phyloP scores from a whole-genome alignment of 2,329 filamentous ascomycete genomes.

The Acrodontium crateriforme region DNA sequence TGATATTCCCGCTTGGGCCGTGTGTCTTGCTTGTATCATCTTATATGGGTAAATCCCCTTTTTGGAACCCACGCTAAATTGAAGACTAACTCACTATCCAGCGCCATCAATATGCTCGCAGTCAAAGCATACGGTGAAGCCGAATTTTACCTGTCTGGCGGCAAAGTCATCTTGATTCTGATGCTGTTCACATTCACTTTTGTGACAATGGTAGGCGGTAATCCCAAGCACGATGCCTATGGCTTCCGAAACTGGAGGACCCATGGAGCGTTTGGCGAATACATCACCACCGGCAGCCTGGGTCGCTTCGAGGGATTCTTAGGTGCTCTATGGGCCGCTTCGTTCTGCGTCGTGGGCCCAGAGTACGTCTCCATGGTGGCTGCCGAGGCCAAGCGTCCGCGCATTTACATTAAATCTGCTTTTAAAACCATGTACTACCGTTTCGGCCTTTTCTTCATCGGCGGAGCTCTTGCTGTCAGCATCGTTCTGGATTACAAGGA shows the following conservation, averaged over 20 bases:
- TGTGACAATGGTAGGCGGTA: slow-evolving; percentile 23
- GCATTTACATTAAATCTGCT: slow-evolving; percentile 32
- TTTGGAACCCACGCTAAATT: slow-evolving; percentile 10
- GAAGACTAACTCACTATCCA: slow-evolving; percentile 6
- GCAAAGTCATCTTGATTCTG: slow-evolving; percentile 34
- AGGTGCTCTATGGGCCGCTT: slow-evolving; percentile 23
- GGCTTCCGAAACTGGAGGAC: slow-evolving; percentile 34
- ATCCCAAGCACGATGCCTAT: slow-evolving; percentile 21
- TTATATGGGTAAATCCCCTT: slow-evolving; percentile 25
- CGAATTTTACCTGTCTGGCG: slow-evolving; percentile 39
- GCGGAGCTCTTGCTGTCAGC: slow-evolving; percentile 31
- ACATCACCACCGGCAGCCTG: slow-evolving; percentile 14
- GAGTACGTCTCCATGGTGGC: slow-evolving; percentile 37
- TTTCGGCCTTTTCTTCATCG: slow-evolving; percentile 36
- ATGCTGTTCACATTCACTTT: slow-evolving; percentile 29
- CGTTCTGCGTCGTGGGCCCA: slow-evolving; percentile 34
- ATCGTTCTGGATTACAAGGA: slow-evolving; percentile 27
- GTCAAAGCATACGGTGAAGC: slow-evolving; percentile 32
- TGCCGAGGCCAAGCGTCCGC: slow-evolving; percentile 34
- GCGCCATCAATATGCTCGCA: slow-evolving; percentile 31
- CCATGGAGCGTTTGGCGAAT: slow-evolving; percentile 20
- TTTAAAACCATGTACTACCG: slow-evolving; percentile 38
- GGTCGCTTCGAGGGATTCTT: slow-evolving; percentile 25
- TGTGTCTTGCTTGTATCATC: slow-evolving; percentile 28
- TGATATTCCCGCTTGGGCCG: slow-evolving; percentile 27